These are phyloP conservation scores for Aspergillus kassunensis DNA, from an alignment of 495 filamentous ascomycete genomes.

Conservation along the genomic window DNA sequence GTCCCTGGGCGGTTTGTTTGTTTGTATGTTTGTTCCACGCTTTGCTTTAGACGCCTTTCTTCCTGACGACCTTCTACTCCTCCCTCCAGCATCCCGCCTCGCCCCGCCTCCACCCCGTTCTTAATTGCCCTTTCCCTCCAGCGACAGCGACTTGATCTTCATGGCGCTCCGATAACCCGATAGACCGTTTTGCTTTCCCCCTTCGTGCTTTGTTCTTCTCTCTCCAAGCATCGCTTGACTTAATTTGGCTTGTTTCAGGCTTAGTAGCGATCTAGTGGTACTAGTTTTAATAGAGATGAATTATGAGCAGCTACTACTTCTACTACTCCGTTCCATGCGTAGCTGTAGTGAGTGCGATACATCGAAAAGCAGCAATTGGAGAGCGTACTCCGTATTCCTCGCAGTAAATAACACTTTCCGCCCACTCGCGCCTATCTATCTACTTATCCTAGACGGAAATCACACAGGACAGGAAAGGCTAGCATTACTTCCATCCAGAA, in stretches of 20 bases:
- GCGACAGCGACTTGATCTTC: neutral
- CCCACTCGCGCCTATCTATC: no score
- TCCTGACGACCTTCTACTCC: neutral
- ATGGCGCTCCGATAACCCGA: neutral
- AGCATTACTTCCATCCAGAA: no score
- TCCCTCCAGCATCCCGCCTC: no score
- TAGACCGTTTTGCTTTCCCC: neutral
- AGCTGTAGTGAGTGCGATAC: no score
- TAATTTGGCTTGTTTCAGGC: neutral
- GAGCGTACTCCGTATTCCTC: no score
- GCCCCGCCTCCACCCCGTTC: no score
- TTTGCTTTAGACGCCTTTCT: neutral
- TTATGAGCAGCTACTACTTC: neutral
- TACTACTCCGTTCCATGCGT: no score
- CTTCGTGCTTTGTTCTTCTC: neutral
- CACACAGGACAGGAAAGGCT: no score
- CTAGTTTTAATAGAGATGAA: slow-evolving; percentile 4
- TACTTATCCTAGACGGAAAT: no score
- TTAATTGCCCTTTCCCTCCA: no score
- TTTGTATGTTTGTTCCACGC: slow-evolving; percentile 1
- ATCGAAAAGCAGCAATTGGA: no score
- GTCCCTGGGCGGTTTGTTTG: slow-evolving; percentile 1
- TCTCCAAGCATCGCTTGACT: neutral
- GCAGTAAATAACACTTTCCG: no score
- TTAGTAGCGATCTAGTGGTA: neutral